Evolutionary conservation across 2,329 filamentous ascomycete genomes (phyloP), one percentile per base, ranked within the genome.

Genomic region (Esteya vermicola): DNA sequence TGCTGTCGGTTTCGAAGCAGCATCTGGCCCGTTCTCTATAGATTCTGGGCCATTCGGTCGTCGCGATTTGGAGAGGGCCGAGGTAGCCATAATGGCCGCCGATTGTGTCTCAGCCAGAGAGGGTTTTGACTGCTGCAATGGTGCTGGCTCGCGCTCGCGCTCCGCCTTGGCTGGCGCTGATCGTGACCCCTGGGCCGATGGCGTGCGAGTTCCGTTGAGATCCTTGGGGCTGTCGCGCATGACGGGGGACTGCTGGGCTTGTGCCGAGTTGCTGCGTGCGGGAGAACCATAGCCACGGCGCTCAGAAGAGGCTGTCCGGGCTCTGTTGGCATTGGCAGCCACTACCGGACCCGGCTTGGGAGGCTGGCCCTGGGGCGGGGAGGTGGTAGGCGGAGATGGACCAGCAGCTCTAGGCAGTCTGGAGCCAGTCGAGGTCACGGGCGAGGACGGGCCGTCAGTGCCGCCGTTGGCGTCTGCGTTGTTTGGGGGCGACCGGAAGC

Each of bases 351-450:
- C 55, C 6, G 68, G 70, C 45, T 65, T 69, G 6, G 68, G 67
- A 21, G 68, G 63, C 34, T 71, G 70, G 3, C 67, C 72, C 49
- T 66, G 66, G 6, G 70, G 72, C 9, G 71, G 71, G 3, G 72
- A 69, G 3, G 70, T 70, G 2, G 61, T 58, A 6, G 70, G 43
- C 16, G 57, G 54, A 18, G 58, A 58, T 9, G 58, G 13, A 2
- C 41, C 51, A 4, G 58, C 54, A 14, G 54, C 54, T 40, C 58
- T 62, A 48, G 53, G 65, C 46, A 57, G 56, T 40, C 64, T 65
- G 2, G 62, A 58, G 16, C 23, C 45, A 14, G 5, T 31, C 4
- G 10, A 14, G 33, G 40, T 48, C 3, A 43, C 38, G 2, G 47
- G 37, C 51, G 34, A 58, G 42, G 22, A 52, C 52, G 43, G 28